Evolutionary conservation across 73 alveolate genomes (phyloP).

Genomic region (Blepharisma stoltei): DNA sequence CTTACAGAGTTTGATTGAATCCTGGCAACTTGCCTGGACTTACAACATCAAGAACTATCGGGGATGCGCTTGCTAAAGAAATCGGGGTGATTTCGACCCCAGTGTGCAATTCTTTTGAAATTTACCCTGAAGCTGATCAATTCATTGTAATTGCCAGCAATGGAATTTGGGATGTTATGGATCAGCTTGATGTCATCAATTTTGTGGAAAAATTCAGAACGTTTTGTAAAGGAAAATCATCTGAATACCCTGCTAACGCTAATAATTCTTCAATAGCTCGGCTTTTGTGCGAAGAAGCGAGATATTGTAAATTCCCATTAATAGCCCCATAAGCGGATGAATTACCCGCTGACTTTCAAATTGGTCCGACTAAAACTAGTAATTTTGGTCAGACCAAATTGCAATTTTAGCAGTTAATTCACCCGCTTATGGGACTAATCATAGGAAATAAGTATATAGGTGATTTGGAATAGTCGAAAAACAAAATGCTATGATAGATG

Average conservation of each 20-base stretch:
- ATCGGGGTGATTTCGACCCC: slow-evolving; percentile 31
- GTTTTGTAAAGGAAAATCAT: background rate
- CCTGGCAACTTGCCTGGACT: slow-evolving; percentile 54
- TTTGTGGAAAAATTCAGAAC: slow-evolving; percentile 21
- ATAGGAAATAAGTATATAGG: too few species aligned
- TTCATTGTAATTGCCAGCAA: slow-evolving; percentile 23
- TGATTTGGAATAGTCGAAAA: slow-evolving; percentile 13
- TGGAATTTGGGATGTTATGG: slow-evolving; percentile 38
- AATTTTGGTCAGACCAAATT: too few species aligned
- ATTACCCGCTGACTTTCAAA: too few species aligned
- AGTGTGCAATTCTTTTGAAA: background rate
- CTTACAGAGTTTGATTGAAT: slow-evolving; percentile 56
- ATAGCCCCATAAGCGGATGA: too few species aligned
- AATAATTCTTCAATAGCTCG: background rate
- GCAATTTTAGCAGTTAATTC: too few species aligned
- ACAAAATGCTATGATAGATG: slow-evolving; percentile 4
- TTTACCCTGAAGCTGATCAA: slow-evolving; percentile 26
- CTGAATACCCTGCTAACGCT: slow-evolving; percentile 16
- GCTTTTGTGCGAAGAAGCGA: slow-evolving; percentile 20
- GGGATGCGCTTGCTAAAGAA: slow-evolving; percentile 25
- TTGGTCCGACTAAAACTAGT: too few species aligned
- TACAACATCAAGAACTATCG: slow-evolving; percentile 44
- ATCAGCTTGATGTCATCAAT: slow-evolving; percentile 11
- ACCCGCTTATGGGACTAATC: too few species aligned
- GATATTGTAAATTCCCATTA: too few species aligned